Base-by-base conservation (phyloP, 176 grass and related monocot species). In the Musa troglodytarum region DNA sequence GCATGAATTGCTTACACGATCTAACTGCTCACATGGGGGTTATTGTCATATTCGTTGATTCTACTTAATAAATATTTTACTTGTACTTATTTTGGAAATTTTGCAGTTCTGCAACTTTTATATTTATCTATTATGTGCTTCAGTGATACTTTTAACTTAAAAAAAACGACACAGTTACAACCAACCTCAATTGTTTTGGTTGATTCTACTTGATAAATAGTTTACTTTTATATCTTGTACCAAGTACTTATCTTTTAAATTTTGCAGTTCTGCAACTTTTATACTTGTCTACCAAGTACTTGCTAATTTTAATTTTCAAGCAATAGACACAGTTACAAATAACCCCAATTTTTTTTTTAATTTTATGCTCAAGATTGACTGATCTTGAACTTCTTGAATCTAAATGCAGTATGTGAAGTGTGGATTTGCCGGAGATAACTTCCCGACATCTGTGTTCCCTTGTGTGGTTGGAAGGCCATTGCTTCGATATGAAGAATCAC, bases 401-500 rank as follows among this genome's bases (percentile, higher is more conserved):
- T 20, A 9, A n/a, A 65, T 89, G 79, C 82, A 98, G 90, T 93
- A 98, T 93, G 88, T 93, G n/a, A 98, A 98, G 73, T 93, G 95
- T 69, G 90, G 90, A 26, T 98, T 98, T 91, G 90, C 90, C 8
- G 88, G 90, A 29, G 95, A 98, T 81, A 91, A 98, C 80, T 91
- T 98, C 28, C 95, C 95, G 53, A 87, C 88, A 21, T 91, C 90
- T 58, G 90, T 93, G 16, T 98, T 91, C 65, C 94, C 95, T 54
- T 98, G 95, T 34, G 90, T 93, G 14, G 90, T 93, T 76, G 90
- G 95, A 49, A 77, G 95, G 65, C 88, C 95, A 52, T 85, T 93
- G 81, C 90, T 99, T 77, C 84, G 90, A 25, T 99, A 89, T 9
- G 90, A 99, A 78, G 92, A 96, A 55, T 96, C 93, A 43, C 83